Percentiles rank a stretch among this genome's conserved stretches.
Conservation (phyloP, 192 early-diverging fungal species). For the Linnemannia exigua region DNA sequence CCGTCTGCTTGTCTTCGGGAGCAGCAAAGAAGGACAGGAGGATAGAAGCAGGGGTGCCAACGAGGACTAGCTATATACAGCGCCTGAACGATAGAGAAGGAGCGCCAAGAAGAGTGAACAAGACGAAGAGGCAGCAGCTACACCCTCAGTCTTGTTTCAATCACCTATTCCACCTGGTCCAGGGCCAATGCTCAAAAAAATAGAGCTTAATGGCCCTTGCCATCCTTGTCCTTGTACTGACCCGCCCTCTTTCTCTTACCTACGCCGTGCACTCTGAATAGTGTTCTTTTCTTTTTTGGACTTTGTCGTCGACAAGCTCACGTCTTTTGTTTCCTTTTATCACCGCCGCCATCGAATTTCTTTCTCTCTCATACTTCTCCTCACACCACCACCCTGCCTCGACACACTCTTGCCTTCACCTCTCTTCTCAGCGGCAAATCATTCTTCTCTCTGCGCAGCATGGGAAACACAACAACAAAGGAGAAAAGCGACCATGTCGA, state of each 20-base stretch:
- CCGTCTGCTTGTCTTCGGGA: too few species aligned
- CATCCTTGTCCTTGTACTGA: background rate
- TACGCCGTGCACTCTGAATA: too few species aligned
- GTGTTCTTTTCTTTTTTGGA: too few species aligned
- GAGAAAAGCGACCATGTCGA: slow-evolving; percentile 68
- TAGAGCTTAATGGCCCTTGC: background rate
- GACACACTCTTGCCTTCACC: background rate
- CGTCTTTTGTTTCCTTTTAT: background rate
- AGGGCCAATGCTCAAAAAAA: background rate
- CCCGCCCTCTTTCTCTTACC: background rate
- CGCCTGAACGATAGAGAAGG: too few species aligned
- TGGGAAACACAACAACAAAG: slow-evolving; percentile 61
- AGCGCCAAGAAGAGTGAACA: too few species aligned
- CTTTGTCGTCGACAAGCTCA: too few species aligned
- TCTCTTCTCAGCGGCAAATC: background rate
- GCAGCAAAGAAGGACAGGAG: too few species aligned
- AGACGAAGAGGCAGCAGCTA: too few species aligned
- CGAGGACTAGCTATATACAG: too few species aligned
- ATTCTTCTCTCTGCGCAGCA: slow-evolving; percentile 8
- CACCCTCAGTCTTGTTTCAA: too few species aligned
- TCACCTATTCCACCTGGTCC: background rate
- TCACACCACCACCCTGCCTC: background rate
- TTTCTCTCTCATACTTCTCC: background rate
- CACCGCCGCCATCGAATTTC: background rate
- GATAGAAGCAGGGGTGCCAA: too few species aligned